A percentile compares a stretch with the other conserved stretches of the same genome.
These are phyloP conservation scores for Basipetospora chlamydospora DNA, from an alignment of 2,329 filamentous ascomycete genomes.

Conservation along the genomic window DNA sequence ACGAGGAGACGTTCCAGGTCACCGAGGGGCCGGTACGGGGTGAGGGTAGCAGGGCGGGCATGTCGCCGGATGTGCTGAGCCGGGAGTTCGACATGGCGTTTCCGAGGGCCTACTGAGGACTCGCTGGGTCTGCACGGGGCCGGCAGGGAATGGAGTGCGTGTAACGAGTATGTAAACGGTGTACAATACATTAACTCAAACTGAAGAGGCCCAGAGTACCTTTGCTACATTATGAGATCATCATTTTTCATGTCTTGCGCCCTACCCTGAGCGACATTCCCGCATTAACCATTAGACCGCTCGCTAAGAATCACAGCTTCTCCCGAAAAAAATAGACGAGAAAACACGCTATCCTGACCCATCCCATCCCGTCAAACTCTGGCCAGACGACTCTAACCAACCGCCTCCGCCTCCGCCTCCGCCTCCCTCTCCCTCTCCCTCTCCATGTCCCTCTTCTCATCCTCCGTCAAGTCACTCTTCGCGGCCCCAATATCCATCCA, in stretches of 20 bases:
- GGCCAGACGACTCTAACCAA: not conserved
- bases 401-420: not conserved
- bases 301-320: too few species aligned
- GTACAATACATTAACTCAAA: too few species aligned
- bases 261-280: too few species aligned
- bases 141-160: too few species aligned
- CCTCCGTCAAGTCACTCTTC: slow-evolving; percentile 10
- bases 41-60: not conserved
- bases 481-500: slow-evolving; percentile 8
- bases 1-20: slow-evolving; percentile 3
- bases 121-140: too few species aligned
- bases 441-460: slow-evolving; percentile 18
- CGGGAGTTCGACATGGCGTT: not conserved
- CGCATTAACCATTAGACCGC: too few species aligned
- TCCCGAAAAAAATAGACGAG: too few species aligned
- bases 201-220: too few species aligned
- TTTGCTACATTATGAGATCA: too few species aligned
- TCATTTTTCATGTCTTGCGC: too few species aligned
- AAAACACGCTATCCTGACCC: too few species aligned
- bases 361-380: not conserved
- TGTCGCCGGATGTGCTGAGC: not conserved
- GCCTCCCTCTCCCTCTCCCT: not conserved
- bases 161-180: too few species aligned
- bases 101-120: not conserved
- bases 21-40: not conserved